phyloP scores from a whole-genome alignment of 331 rosid genomes.

The Acacia concinna region DNA sequence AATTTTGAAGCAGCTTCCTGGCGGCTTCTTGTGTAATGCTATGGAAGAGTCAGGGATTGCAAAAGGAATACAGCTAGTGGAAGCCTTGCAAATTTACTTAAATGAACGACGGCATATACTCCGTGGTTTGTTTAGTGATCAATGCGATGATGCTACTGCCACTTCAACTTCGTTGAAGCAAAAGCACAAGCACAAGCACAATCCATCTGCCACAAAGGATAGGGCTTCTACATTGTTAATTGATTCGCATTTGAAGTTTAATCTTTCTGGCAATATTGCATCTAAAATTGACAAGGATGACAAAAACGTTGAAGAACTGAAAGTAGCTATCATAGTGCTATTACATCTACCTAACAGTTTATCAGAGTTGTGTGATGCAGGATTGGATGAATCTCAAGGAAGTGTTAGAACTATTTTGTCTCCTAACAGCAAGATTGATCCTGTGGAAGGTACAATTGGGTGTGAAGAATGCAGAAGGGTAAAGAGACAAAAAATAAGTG shows the following conservation, averaged over 20 bases:
- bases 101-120: slow-evolving; percentile 79
- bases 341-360: slow-evolving; percentile 61
- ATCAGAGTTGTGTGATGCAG: slow-evolving; percentile 37
- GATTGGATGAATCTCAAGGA: slow-evolving; percentile 58
- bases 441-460: slow-evolving; percentile 72
- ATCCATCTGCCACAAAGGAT: slow-evolving; percentile 47
- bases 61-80: slow-evolving; percentile 56
- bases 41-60: slow-evolving; percentile 64
- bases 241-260: slow-evolving; percentile 48
- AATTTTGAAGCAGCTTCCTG: slow-evolving; percentile 76
- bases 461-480: slow-evolving; percentile 87
- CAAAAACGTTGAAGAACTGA: slow-evolving; percentile 62
- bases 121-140: slow-evolving; percentile 44
- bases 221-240: slow-evolving; percentile 43
- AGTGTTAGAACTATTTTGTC: slow-evolving; percentile 50
- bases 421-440: slow-evolving; percentile 53
- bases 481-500: slow-evolving; percentile 75
- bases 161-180: slow-evolving; percentile 37
- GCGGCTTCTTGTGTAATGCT: slow-evolving; percentile 48
- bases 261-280: slow-evolving; percentile 34
- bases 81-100: slow-evolving; percentile 60
- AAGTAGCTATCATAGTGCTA: slow-evolving; percentile 57
- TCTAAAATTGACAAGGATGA: slow-evolving; percentile 47
- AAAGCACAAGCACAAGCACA: slow-evolving; percentile 33
- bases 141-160: slow-evolving; percentile 32